Percentiles rank a stretch among this genome's conserved stretches.
These are phyloP conservation scores for Mycena vulgaris DNA, from an alignment of 768 basidiomycete genomes.

Conservation along the genomic window DNA sequence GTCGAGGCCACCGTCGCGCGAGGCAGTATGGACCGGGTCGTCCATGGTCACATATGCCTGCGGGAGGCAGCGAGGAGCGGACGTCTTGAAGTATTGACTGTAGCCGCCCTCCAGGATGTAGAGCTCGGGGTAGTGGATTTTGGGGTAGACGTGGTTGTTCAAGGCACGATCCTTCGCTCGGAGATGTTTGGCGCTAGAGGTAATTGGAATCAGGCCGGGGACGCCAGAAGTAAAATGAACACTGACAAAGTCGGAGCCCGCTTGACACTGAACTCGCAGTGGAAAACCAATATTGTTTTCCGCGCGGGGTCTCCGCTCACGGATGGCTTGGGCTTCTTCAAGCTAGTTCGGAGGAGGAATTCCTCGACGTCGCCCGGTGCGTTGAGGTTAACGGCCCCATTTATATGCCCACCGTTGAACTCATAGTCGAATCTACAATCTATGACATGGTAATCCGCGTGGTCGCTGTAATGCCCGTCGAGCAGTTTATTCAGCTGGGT, in stretches of 20 bases:
- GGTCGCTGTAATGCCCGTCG: constrained; percentile 77
- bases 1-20: constrained; percentile 89
- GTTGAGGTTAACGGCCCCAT: constrained; percentile 93
- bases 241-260: constrained; percentile 96
- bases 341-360: constrained; percentile 74
- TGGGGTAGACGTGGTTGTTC: constrained; percentile 93
- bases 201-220: constrained; percentile 2
- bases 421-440: constrained; percentile 99
- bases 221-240: not conserved
- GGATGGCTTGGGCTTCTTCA: constrained; percentile 74
- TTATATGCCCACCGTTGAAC: constrained; percentile 93
- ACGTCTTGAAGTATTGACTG: constrained; percentile 85
- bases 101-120: constrained; percentile 98
- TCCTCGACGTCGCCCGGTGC: constrained; percentile 85
- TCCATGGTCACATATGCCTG: constrained; percentile 94
- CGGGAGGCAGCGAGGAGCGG: constrained; percentile 82
- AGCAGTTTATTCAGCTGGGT: constrained; percentile 83
- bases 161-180: constrained; percentile 90
- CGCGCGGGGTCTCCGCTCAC: constrained; percentile 79
- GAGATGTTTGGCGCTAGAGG: constrained; percentile 91
- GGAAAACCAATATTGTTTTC: constrained; percentile 94
- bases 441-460: constrained; percentile 81
- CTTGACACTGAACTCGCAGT: constrained; percentile 98
- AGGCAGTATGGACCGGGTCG: constrained; percentile 85
- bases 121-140: constrained; percentile 95